Conservation (phyloP, 805 yeast genomes). For the Candida montana region DNA sequence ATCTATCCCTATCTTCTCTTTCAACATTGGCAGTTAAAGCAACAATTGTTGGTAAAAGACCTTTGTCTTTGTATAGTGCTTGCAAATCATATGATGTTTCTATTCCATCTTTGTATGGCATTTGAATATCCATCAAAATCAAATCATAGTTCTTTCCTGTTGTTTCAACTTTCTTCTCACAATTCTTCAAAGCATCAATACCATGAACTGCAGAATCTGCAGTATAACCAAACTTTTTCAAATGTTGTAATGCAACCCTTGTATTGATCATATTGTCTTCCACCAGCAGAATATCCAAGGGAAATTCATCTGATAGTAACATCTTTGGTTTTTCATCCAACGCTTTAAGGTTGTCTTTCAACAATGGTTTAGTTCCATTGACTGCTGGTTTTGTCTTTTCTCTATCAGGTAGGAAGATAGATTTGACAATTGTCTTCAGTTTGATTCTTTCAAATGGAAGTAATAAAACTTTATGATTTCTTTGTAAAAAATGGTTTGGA, state of each 20-base stretch:
- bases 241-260: conserved; percentile 57
- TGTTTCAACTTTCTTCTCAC: conserved; percentile 59
- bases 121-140: conserved; percentile 92
- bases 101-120: conserved; percentile 90
- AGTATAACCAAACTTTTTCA: conserved; percentile 52
- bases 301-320: conserved; percentile 20
- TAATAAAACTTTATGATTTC: conserved; percentile 11
- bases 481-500: conserved; percentile 3
- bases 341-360: not conserved
- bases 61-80: conserved; percentile 37
- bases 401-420: not conserved
- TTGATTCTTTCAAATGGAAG: conserved; percentile 17
- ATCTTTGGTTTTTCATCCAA: not conserved
- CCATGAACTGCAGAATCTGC: conserved; percentile 79
- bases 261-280: conserved; percentile 90
- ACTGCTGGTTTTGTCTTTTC: not conserved
- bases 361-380: not conserved
- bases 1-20: conserved; percentile 43
- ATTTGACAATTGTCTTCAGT: conserved; percentile 3
- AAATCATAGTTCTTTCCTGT: conserved; percentile 66
- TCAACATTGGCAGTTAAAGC: conserved; percentile 84
- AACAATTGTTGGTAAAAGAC: conserved; percentile 85
- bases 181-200: conserved; percentile 83
- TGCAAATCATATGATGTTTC: conserved; percentile 84
- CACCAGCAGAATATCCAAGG: conserved; percentile 69